A percentile compares a stretch with the other conserved stretches of the same genome.
These are phyloP conservation scores for Collybia nuda DNA, from an alignment of 768 basidiomycete genomes.

Conservation along the genomic window DNA sequence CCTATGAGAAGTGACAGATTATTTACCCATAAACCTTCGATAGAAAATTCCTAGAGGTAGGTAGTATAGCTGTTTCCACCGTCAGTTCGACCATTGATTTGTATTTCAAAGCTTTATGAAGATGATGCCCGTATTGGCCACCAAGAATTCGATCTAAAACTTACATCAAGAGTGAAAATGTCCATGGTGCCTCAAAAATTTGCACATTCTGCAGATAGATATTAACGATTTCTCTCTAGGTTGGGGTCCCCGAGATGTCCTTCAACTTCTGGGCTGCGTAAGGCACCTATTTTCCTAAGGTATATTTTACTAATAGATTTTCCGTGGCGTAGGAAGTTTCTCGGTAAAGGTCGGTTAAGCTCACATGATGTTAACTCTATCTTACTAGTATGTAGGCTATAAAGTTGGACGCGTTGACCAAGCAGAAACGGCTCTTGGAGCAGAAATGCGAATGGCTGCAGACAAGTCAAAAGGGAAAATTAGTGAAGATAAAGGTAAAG, in stretches of 20 bases:
- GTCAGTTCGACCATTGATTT: not conserved
- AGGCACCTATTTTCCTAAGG: slow-evolving; percentile 24
- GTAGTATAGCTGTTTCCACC: not conserved
- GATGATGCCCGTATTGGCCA: slow-evolving; percentile 94
- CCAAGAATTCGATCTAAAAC: slow-evolving; percentile 91
- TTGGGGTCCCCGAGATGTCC: slow-evolving; percentile 92
- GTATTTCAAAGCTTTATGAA: slow-evolving; percentile 71
- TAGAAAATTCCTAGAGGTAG: slow-evolving; percentile 81
- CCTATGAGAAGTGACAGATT: not conserved
- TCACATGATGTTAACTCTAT: not conserved
- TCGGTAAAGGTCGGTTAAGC: slow-evolving; percentile 60
- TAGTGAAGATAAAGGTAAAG: slow-evolving; percentile 62
- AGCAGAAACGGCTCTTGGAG: slow-evolving; percentile 93
- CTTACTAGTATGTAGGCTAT: slow-evolving; percentile 51
- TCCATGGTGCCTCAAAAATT: slow-evolving; percentile 69
- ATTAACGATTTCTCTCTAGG: slow-evolving; percentile 39
- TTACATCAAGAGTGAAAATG: slow-evolving; percentile 95
- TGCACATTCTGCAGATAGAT: not conserved
- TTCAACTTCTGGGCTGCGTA: slow-evolving; percentile 94
- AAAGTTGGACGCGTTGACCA: slow-evolving; percentile 98
- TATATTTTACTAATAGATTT: not conserved
- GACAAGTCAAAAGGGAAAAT: slow-evolving; percentile 58
- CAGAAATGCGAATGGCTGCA: slow-evolving; percentile 90
- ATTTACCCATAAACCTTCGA: not conserved
- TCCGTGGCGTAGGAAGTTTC: slow-evolving; percentile 60